These are phyloP conservation scores for Lactarius indigo DNA, from an alignment of 768 basidiomycete genomes.

Conservation along the genomic window DNA sequence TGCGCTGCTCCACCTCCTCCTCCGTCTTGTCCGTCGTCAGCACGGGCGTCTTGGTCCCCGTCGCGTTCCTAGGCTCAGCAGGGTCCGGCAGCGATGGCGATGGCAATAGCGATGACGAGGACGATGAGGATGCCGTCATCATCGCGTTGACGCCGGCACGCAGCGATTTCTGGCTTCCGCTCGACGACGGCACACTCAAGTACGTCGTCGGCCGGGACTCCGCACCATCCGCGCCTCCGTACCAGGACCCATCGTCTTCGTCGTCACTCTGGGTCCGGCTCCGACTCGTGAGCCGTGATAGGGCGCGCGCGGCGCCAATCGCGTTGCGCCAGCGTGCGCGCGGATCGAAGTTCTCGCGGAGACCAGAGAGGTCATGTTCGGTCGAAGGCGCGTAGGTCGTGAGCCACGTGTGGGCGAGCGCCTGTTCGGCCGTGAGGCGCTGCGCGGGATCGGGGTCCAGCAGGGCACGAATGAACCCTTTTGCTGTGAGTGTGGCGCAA, in stretches of 20 bases:
- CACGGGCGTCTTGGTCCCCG: neutral
- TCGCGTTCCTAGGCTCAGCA: neutral
- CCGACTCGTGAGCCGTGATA: neutral
- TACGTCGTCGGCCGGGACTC: neutral
- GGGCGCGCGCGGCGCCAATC: slow-evolving; percentile 48
- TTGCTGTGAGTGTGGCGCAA: slow-evolving; percentile 48
- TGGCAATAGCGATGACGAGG: neutral
- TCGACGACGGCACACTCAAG: neutral
- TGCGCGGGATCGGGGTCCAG: slow-evolving; percentile 66
- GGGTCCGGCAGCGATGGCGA: neutral
- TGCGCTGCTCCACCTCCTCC: slow-evolving; percentile 1
- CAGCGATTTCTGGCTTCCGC: neutral
- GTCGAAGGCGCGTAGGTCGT: slow-evolving; percentile 59
- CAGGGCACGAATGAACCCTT: slow-evolving; percentile 72
- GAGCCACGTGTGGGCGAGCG: slow-evolving; percentile 73
- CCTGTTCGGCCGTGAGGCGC: slow-evolving; percentile 72
- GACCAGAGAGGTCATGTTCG: slow-evolving; percentile 73
- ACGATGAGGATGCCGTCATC: neutral
- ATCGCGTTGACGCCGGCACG: neutral
- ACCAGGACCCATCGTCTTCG: neutral
- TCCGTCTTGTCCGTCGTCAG: neutral
- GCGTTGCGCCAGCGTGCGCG: slow-evolving; percentile 70
- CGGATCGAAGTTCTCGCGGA: slow-evolving; percentile 82
- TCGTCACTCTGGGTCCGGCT: neutral
- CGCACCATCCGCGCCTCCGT: neutral